Base-by-base conservation (phyloP, 495 filamentous ascomycete species). In the Trichocladium uniseriatum region DNA sequence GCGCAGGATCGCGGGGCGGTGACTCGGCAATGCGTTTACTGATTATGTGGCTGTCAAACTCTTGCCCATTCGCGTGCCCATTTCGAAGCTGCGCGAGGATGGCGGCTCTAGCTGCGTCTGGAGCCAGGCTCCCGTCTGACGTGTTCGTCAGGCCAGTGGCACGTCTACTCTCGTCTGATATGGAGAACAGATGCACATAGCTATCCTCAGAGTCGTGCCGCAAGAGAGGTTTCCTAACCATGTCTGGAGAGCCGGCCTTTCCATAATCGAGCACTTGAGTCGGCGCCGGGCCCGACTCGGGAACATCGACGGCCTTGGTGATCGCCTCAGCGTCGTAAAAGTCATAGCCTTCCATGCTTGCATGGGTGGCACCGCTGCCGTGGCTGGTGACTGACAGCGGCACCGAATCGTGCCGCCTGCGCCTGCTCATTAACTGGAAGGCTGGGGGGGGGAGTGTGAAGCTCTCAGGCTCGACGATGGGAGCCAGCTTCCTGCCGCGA, bases 141-240 rank as follows among this genome's bases (percentile, higher is more conserved):
- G 69, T 68, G 40, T 53, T 49, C 15, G 70, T 58, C 43, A 75
- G 51, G 24, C 63, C 70, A 0, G 64, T 64, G 32, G 66, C 52
- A 16, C 68, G 73, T 21, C 65, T 57, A 40, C 79, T 81, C 15
- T 81, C 78, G 11, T 80, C 79, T 2, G 86, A 89, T 7, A 82
- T 76, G n/a, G 83, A 89, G 61, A 94, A 88, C 71, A 92, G 79
- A 28, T 83, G 79, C 9, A 55, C 50, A 54, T 87, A 87, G 55
- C 85, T 89, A 51, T 91, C 88, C 19, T 81, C 77, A 2, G 88
- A 94, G 53, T 89, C 81, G 39, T 84, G 82, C 18, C 84, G 75
- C 19, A 74, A 58, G 16, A 80, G 74, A 0, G 67, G 64, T 0
- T 70, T 65, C 18, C 72, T 54, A 27, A 21, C 34, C 18, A 49